Evolutionary conservation across 2,329 filamentous ascomycete species (phyloP), one percentile per base, ranked within the genome.

Genomic region (Purpureocillium takamizusanense): DNA sequence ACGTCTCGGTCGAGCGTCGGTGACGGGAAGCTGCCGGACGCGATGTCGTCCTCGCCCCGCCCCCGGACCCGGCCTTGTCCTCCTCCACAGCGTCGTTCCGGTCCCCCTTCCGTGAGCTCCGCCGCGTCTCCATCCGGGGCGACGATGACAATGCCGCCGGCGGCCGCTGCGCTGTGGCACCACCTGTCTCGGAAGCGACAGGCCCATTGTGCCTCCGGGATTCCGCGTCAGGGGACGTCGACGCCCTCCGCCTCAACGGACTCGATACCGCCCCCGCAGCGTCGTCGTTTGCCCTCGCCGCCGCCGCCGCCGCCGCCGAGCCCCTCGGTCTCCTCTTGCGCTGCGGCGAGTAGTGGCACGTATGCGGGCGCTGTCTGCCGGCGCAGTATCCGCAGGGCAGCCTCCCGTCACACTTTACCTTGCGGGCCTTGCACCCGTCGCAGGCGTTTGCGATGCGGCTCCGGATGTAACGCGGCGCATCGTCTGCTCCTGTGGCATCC

Each of bases 361-460:
- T 44, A 8, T 65, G 55, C 7, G 63, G 57, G 16, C 63, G 61
- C 41, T 62, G 63, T 1, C 69, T 61, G 2, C 62, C 54, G 10
- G 59, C 58, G 44, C 72, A 76, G 47, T 72, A 72, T 30, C 60
- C 59, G 50, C 72, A 76, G 1, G 72, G 72, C n/a, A 61, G 47
- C n/a, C 61, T 61, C 2, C 72, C 72, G 44, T 74, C 70, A 50
- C 72, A 76, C 53, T 72, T 74, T 31, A 74, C 67, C 60, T 74
- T 75, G 39, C 69, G 64, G 10, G 65, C 60, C 47, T 75, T 75
- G 58, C 71, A 75, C 3, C 63, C 62, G 44, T 74, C 70, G 52
- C 72, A 75, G 32, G 72, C 72, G 43, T 73, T 73, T 40, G 67
- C 59, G 32, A 73, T 66, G 42, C 71, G 70, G 39, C 54, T 61